Evolutionary conservation across 495 filamentous ascomycete genomes (phyloP), one percentile per base, ranked within the genome.

Genomic region (Durotheca rogersii): DNA sequence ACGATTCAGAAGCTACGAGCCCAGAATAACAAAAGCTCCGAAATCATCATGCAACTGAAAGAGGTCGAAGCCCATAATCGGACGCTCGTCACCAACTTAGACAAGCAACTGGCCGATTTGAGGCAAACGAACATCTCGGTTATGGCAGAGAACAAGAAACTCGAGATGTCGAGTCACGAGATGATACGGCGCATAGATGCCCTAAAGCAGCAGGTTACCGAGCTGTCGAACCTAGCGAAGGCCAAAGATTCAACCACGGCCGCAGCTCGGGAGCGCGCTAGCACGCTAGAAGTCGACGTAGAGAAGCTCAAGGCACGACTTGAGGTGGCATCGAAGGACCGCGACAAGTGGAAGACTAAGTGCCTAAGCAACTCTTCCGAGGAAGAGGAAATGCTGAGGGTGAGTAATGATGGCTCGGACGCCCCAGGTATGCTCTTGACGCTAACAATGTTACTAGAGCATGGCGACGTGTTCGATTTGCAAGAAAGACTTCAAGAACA

Each of bases 401-500:
- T 94, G 77, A 77, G 87, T 80, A 39, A n/a, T n/a, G 31, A 33
- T 45, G 35, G 1, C 36, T 10, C 11, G 1, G 33, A 19, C 19
- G 18, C 31, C 15, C 6, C 19, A 29, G 1, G 1, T 21, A 4
- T 25, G 7, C 11, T 14, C 9, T 7, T 18, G n/a, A n/a, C n/a
- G 12, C 58, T 64, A 61, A 62, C 56, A 20, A 17, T 23, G 56
- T 39, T 21, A 45, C 2, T 58, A 97, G 92, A 80, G 80, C 53
- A 80, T 96, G 67, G 89, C 89, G 12, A 80, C 92, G 30, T 98
- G 93, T 72, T 85, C 87, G 1, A 87, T 96, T 14, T 98, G 93
- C 70, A 84, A 85, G 53, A 81, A 76, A 42, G 88, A 91, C 44
- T 93, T 95, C 76, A 96, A 96, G 71, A 87, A 97, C 65, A 95